Evolutionary conservation across 1,284 basidiomycete genomes (phyloP).

Genomic region (Ustilago trichophora): DNA sequence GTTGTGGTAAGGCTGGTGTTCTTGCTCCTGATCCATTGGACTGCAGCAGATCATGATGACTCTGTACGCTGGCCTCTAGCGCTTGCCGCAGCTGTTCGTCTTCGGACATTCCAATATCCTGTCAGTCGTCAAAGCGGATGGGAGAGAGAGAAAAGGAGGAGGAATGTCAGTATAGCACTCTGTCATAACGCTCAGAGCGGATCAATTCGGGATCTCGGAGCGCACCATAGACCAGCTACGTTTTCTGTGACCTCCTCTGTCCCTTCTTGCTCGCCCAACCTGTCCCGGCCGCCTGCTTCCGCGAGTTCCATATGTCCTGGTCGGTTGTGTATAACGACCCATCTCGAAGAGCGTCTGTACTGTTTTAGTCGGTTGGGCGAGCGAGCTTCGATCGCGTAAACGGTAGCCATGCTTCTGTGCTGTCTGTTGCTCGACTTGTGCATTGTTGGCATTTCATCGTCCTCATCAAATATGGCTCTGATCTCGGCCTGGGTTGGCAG

Average conservation of each 20-base stretch:
- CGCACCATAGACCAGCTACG: slow-evolving; percentile 25
- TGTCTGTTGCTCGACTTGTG: neutral
- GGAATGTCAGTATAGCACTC: slow-evolving; percentile 2
- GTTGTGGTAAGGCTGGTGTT: slow-evolving; percentile 32
- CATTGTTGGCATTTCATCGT: neutral
- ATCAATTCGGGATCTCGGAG: slow-evolving; percentile 3
- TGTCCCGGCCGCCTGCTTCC: slow-evolving; percentile 1
- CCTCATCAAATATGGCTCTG: neutral
- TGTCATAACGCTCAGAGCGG: neutral
- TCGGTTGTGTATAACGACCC: neutral
- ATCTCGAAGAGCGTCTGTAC: slow-evolving; percentile 1
- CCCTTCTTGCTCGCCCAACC: slow-evolving; percentile 1
- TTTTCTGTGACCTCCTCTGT: neutral
- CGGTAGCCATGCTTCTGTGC: neutral
- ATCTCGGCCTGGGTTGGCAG: neutral
- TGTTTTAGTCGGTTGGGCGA: slow-evolving; percentile 1
- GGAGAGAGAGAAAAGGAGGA: neutral
- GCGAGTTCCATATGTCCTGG: slow-evolving; percentile 10
- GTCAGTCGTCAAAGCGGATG: neutral
- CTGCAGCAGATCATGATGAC: slow-evolving; percentile 31
- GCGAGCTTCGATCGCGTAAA: slow-evolving; percentile 18
- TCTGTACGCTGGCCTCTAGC: slow-evolving; percentile 46
- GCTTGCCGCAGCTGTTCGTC: slow-evolving; percentile 51
- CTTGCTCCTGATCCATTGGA: slow-evolving; percentile 22
- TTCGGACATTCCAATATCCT: slow-evolving; percentile 40